Evolutionary conservation across 306 rosid genomes (phyloP).

Genomic region (Oemleria cerasiformis): DNA sequence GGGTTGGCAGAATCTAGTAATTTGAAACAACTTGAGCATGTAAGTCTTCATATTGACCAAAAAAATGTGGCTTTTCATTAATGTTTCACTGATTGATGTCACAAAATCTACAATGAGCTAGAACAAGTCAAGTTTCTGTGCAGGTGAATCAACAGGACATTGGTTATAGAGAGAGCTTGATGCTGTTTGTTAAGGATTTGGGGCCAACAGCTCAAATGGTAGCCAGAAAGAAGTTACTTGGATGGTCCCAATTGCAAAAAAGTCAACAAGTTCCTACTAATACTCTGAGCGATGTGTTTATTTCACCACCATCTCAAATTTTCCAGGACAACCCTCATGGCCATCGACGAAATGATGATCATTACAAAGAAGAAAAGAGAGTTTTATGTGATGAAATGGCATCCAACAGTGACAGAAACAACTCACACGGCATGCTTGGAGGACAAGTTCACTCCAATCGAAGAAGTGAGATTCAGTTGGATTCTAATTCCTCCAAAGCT

Average conservation of each 20-base stretch:
- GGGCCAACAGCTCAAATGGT: slow-evolving; percentile 49
- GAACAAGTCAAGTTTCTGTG: neutral
- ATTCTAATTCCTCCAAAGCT: slow-evolving; percentile 14
- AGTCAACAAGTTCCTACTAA: slow-evolving; percentile 28
- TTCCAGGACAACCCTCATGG: slow-evolving; percentile 1
- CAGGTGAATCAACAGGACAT: slow-evolving; percentile 48
- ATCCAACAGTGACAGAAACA: slow-evolving; percentile 10
- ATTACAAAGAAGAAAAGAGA: slow-evolving; percentile 9
- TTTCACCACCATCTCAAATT: slow-evolving; percentile 18
- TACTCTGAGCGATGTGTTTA: slow-evolving; percentile 4
- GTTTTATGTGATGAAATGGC: slow-evolving; percentile 11
- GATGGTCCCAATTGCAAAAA: slow-evolving; percentile 10
- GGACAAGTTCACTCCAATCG: slow-evolving; percentile 13
- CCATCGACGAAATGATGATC: slow-evolving; percentile 10
- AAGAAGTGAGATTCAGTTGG: slow-evolving; percentile 7
- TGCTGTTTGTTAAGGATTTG: slow-evolving; percentile 48
- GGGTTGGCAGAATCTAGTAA: slow-evolving; percentile 26
- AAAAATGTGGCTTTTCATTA: neutral
- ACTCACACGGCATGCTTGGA: slow-evolving; percentile 6
- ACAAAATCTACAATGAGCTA: neutral
- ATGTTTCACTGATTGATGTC: neutral
- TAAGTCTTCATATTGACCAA: slow-evolving; percentile 7
- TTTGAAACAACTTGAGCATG: slow-evolving; percentile 32
- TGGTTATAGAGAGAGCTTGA: slow-evolving; percentile 56
- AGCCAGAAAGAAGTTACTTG: slow-evolving; percentile 43